Base-by-base conservation (phyloP, 495 filamentous ascomycete genomes). In the Parathielavia appendiculata region DNA sequence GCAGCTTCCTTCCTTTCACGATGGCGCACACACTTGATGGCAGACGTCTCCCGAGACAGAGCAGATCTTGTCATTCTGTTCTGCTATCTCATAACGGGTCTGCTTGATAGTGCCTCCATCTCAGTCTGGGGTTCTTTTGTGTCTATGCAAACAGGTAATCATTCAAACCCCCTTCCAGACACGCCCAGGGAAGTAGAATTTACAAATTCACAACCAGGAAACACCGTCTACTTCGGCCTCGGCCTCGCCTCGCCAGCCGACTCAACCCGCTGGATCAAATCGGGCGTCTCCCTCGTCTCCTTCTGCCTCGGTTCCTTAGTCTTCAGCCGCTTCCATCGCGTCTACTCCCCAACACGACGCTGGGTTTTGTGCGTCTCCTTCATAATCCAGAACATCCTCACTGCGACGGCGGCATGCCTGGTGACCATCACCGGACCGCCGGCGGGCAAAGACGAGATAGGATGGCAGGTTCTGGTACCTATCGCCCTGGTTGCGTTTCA, bases 121-220 rank as follows among this genome's bases (percentile, higher is more conserved):
- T 84, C 81, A 26, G 84, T 84, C 23, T 90, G 87, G 87, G 86
- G 86, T 13, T 83, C 83, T 1, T 90, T 91, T 63, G 86, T 87
- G 23, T 86, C 82, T 62, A 90, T 91, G 87, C 86, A 91, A 65
- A 90, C 87, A 23, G 86, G 86, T 76, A 10, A 22, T 22, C 3
- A n/a, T 12, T n/a, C 20, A 1, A 12, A 12, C 17, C 17, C 17
- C 40, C 5, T 23, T 23, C 43, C 26, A 30, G 3, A 47, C 20
- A 14, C 44, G 3, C 8, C 22, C 20, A 13, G 1, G 20, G 5
- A 11, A 23, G 14, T 12, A 26, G 12, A 46, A 46, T 20, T 23
- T 14, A 23, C 20, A 8, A 34, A 20, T 19, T 2, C 44, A 36
- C 43, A 2, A 5, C 2, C 40, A 80, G 78, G 78, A 48, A 91